Base-by-base conservation (phyloP, 208 protist species). In the Angomonas desouzai region DNA sequence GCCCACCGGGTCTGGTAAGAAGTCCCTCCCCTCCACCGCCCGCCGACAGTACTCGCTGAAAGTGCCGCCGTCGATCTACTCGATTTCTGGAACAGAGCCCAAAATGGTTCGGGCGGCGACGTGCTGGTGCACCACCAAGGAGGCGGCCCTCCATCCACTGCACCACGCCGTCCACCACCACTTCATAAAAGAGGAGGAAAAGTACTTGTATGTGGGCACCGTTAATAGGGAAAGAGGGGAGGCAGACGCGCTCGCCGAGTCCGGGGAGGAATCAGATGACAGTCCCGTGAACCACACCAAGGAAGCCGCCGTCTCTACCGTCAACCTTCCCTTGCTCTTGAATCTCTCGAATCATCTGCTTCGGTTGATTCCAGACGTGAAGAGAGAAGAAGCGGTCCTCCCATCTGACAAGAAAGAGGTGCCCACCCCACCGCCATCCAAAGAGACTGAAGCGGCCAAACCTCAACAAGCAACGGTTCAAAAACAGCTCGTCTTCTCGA, bases 131-230 rank as follows among this genome's bases (percentile, higher is more conserved):
- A 25, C 33, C 55, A 60, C 30, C 23, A n/a, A 43, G 4, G 11
- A 43, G 9, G 55, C 29, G 9, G 55, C 55, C 13, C 55, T 60
- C 18, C 29, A 43, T 22, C 29, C 55, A 23, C 55, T 60, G 55
- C 55, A 20, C 2, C 2, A 25, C 25, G 29, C 55, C 3, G 18
- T 18, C 1, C 23, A 36, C 16, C 28, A 60, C 32, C 28, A 60
- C 55, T 25, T 45, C 40, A 10, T 1, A 18, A 7, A 10, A 2
- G 55, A 34, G 55, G 55, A 60, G 3, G 30, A 4, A 3, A 6
- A 34, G 13, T 16, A 57, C 36, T 13, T 13, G 6, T 40, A 40
- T 40, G 36, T 13, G 36, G 13, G 36, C 9, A 13, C 9, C 36
- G 6, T 40, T 6, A 40, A 40, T 13, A 6, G 13, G 36, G 36